Percentiles rank a stretch among this genome's conserved stretches.
phyloP scores from a whole-genome alignment of 78 protist genomes.

The Polysphondylium violaceum region DNA sequence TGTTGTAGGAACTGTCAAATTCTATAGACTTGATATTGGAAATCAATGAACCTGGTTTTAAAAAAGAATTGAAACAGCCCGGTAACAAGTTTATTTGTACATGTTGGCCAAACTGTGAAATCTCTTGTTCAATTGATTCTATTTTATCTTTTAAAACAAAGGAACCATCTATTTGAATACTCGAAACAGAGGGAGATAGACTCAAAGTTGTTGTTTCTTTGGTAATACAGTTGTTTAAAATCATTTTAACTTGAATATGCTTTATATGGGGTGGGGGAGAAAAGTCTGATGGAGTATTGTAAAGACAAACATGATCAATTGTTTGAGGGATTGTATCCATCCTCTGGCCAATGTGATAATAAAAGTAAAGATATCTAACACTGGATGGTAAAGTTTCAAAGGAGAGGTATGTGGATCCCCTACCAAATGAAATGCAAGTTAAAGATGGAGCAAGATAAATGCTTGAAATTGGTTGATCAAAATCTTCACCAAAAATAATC shows the following conservation, averaged over 20 bases:
- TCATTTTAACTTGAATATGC: not conserved
- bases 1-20: not conserved
- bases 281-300: not conserved
- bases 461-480: not conserved
- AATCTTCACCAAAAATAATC: not conserved
- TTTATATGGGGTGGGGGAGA: not conserved
- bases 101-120: not conserved
- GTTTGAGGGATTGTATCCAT: not conserved
- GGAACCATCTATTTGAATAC: not conserved
- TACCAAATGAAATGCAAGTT: not conserved
- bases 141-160: not conserved
- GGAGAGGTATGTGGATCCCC: not conserved
- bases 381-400: not conserved
- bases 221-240: not conserved
- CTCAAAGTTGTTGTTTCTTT: not conserved
- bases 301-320: not conserved
- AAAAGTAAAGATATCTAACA: not conserved
- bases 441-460: not conserved
- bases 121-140: not conserved
- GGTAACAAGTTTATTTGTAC: too few species aligned
- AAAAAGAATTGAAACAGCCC: not conserved
- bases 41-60: not conserved
- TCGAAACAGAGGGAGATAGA: not conserved
- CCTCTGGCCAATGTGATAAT: not conserved
- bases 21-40: not conserved